Conservation (phyloP, 2,329 filamentous ascomycete species). For the Lachnellula occidentalis region DNA sequence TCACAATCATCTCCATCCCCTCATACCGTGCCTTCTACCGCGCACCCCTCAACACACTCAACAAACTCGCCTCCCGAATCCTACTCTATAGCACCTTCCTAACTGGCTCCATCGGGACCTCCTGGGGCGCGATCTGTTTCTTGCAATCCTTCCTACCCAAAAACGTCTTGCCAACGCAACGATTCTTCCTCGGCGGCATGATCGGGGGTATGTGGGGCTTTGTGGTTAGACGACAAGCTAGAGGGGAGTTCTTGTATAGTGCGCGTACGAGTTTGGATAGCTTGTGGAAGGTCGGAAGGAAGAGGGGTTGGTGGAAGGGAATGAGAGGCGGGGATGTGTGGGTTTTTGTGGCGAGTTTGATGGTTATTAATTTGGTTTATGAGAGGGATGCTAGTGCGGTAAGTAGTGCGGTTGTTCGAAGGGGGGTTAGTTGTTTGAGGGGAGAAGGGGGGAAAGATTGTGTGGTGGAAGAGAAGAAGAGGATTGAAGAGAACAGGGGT, state of each 20-base stretch:
- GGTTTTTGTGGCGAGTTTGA: slow-evolving; percentile 75
- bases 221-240: slow-evolving; percentile 59
- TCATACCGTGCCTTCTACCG: slow-evolving; percentile 63
- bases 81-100: slow-evolving; percentile 72
- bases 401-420: slow-evolving; percentile 22
- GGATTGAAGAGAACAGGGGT: slow-evolving; percentile 10
- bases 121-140: slow-evolving; percentile 86
- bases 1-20: slow-evolving; percentile 60
- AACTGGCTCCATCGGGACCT: slow-evolving; percentile 76
- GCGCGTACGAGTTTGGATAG: slow-evolving; percentile 74
- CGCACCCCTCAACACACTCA: slow-evolving; percentile 62
- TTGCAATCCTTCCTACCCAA: slow-evolving; percentile 77
- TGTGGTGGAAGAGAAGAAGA: slow-evolving; percentile 22
- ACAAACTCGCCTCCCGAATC: slow-evolving; percentile 60
- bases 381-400: slow-evolving; percentile 27
- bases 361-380: slow-evolving; percentile 64
- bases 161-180: slow-evolving; percentile 68
- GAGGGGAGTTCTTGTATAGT: slow-evolving; percentile 72
- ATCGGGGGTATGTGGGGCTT: slow-evolving; percentile 81
- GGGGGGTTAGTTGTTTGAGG: slow-evolving; percentile 24
- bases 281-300: slow-evolving; percentile 89
- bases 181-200: slow-evolving; percentile 87
- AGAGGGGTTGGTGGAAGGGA: slow-evolving; percentile 81
- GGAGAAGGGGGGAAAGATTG: slow-evolving; percentile 27
- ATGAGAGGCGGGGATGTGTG: slow-evolving; percentile 78